Base-by-base conservation (phyloP, 768 basidiomycete species). In the Scleroderma citrinum region DNA sequence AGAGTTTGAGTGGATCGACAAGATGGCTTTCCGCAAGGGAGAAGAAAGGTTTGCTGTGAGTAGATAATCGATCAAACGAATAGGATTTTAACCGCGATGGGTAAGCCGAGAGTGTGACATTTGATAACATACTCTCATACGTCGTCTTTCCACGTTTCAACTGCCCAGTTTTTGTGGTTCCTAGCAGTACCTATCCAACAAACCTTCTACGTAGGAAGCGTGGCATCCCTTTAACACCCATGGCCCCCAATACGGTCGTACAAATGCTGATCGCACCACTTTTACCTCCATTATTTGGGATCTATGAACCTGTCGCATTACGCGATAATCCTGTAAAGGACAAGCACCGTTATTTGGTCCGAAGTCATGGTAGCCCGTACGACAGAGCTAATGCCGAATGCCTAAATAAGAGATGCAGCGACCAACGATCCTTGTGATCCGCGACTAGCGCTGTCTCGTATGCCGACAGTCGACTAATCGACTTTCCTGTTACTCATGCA, bases 241-340 rank as follows among this genome's bases (percentile, higher is more conserved):
- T n/a, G n/a, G n/a, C 72, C 11, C 58, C 75, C 6, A 64, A 76
- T 5, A 64, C 72, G n/a, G 58, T 59, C 24, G 59, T 70, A 1
- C 78, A 78, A 40, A 65, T 71, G 12, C 69, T 78, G 1, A 45
- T 56, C 41, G 56, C 57, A 41, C 58, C 71, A 13, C 64, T 76
- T 10, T 73, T 77, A 44, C 69, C 75, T 0, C 65, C 74, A 1
- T 69, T 77, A 19, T 77, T 87, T 48, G 62, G 80, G 0, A 67
- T 96, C 19, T 75, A 88, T 32, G 96, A 99, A 59, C 93, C 95
- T 3, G 96, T 98, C 53, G 78, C 90, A 43, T 79, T 77, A 7
- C 80, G 91, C 24, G 94, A 97, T 57, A 99, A 99, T 61, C 94
- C 94, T 0, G 93, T 98, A 0, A 96, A 99, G 60, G 92, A 94